These are phyloP conservation scores for Lunasporangiospora selenospora DNA, from an alignment of 192 early-diverging fungal genomes.

Conservation along the genomic window DNA sequence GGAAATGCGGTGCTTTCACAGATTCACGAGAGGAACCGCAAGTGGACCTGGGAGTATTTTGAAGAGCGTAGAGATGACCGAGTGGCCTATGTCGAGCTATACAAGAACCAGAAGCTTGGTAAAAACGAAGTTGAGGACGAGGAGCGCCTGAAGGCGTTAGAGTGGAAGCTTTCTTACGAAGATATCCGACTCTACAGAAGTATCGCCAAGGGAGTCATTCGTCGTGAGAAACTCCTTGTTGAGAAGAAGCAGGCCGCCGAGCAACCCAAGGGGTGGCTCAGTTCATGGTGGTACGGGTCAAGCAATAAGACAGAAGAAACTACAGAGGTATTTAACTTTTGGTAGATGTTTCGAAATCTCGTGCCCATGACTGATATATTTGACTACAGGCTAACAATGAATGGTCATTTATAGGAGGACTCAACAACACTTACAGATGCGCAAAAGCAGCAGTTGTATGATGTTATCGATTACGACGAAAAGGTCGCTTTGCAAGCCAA, in stretches of 20 bases:
- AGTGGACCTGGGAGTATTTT: constrained; percentile 87
- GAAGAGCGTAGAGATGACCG: constrained; percentile 85
- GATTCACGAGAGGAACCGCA: constrained; percentile 84
- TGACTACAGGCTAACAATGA: not conserved
- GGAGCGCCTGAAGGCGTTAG: constrained; percentile 67
- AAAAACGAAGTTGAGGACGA: constrained; percentile 56
- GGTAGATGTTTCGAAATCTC: too few relatives aligned
- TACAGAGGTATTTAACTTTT: constrained; percentile 1
- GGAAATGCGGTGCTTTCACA: constrained; percentile 80
- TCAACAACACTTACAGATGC: constrained; percentile 72
- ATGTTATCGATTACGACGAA: constrained; percentile 95
- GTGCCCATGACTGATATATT: not conserved
- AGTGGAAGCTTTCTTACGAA: constrained; percentile 81
- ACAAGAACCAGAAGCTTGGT: constrained; percentile 65
- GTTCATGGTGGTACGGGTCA: constrained; percentile 50
- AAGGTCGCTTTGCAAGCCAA: constrained; percentile 61
- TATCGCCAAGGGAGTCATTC: constrained; percentile 73
- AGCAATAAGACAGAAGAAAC: not conserved
- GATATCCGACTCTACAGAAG: constrained; percentile 90
- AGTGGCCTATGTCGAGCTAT: constrained; percentile 75
- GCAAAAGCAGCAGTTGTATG: constrained; percentile 89
- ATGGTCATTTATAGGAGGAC: constrained; percentile 28
- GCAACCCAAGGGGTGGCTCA: constrained; percentile 59
- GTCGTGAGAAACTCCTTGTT: constrained; percentile 75
- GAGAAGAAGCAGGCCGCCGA: constrained; percentile 48